These are phyloP conservation scores for Trichosporon coremiiforme DNA, from an alignment of 1,284 basidiomycete species.

Conservation along the genomic window DNA sequence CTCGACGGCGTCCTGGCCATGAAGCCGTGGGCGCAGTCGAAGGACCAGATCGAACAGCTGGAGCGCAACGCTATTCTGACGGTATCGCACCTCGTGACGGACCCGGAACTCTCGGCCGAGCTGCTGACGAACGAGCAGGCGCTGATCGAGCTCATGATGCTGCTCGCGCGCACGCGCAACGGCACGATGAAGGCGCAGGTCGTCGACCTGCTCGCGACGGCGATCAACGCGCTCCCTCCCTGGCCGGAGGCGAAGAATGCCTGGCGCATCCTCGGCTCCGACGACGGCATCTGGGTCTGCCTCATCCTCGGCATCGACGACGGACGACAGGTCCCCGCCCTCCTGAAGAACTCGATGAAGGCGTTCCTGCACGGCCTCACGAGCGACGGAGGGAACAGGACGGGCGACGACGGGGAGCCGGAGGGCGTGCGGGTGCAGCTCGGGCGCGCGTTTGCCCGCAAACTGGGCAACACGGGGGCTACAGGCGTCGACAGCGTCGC, in stretches of 20 bases:
- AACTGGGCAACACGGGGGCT: background rate
- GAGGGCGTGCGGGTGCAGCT: background rate
- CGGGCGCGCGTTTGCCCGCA: background rate
- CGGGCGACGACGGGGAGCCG: background rate
- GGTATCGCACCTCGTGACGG: background rate
- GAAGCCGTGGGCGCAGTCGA: background rate
- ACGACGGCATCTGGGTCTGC: background rate
- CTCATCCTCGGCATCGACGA: constrained; percentile 15
- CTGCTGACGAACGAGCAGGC: constrained; percentile 19
- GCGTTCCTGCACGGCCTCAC: constrained; percentile 17
- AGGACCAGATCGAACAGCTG: constrained; percentile 11
- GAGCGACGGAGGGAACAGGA: background rate
- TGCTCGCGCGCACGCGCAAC: constrained; percentile 6
- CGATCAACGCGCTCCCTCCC: constrained; percentile 11
- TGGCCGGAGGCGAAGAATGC: background rate
- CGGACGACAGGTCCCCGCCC: background rate
- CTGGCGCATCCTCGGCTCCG: background rate
- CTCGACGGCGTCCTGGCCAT: constrained; percentile 16
- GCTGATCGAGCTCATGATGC: constrained; percentile 11
- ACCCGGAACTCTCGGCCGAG: background rate
- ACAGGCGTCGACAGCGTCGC: background rate
- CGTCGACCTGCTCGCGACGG: background rate
- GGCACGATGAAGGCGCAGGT: background rate
- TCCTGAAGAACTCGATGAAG: background rate
- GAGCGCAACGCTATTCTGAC: constrained; percentile 22